Evolutionary conservation across 176 grass and related monocot species (phyloP), one percentile per base, ranked within the genome.

Genomic region (Elymus sibiricus): DNA sequence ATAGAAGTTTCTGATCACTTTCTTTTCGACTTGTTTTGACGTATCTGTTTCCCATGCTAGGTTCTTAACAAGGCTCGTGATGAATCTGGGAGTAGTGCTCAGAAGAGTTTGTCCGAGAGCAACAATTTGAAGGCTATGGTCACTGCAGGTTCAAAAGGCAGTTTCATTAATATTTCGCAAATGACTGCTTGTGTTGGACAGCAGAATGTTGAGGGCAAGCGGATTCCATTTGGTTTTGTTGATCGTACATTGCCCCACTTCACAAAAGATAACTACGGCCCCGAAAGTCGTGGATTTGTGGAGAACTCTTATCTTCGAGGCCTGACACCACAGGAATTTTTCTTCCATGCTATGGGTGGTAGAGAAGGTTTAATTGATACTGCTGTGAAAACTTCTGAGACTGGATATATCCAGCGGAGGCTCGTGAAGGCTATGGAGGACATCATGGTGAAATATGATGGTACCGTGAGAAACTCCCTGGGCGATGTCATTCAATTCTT

Each of bases 371-470:
- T 93, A 25, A 95, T 98, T 70, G 93, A 95, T 89, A 95, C 95
- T 82, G 91, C 91, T 56, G 95, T 95, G 38, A 98, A 98, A 58
- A 98, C 93, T 66, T 98, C 90, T 47, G 97, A 98, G 49, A 98
- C 97, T 7, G 97, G 97, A 11, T 98, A 98, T 74, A 98, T 98
- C 37, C 97, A 98, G 37, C 69, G 97, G 4, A 83, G 97, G 31
- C 93, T 98, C 69, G 97, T 98, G 55, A 98, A 98, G 76, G 97
- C 97, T 89, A 98, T 98, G 97, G 97, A 98, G 73, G 97, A 98
- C 86, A 98, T 98, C 5, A 98, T 98, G 94, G 97, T 98, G 5
- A 98, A 98, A 79, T 98, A 98, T 82, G 97, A 98, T 70, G 94
- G 94, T 13, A 98, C 97, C 27, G 97, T 98, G 24, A 88, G 97